These are phyloP conservation scores for Aspergillus piperis DNA, from an alignment of 2,329 filamentous ascomycete genomes.

Conservation along the genomic window DNA sequence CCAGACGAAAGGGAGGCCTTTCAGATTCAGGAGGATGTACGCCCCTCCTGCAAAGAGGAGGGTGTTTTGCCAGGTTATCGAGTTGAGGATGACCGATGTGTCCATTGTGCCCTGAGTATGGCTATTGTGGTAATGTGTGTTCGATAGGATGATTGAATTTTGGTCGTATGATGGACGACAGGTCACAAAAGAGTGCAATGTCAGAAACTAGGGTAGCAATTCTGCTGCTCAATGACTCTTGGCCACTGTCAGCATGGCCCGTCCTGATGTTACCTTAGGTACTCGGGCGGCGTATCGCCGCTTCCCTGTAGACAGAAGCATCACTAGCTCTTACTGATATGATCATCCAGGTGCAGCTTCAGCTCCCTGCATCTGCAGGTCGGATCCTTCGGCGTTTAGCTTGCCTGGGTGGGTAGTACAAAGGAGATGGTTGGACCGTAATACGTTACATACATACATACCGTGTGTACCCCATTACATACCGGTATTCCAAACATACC, in stretches of 20 bases:
- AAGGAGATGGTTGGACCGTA: background rate
- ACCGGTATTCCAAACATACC: background rate
- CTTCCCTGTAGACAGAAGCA: background rate
- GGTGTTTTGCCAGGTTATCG: background rate
- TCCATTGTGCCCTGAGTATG: background rate
- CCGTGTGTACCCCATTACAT: background rate
- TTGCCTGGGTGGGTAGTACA: background rate
- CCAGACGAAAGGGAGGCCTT: slow-evolving; percentile 14
- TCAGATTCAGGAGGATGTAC: background rate
- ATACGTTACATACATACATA: background rate
- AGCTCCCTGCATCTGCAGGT: background rate
- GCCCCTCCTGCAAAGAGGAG: background rate
- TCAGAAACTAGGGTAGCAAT: too few relatives aligned
- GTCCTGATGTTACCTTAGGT: too few relatives aligned
- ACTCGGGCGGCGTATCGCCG: background rate
- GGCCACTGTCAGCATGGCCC: too few relatives aligned
- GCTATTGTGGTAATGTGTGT: background rate
- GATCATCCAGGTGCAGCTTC: background rate
- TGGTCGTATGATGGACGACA: too few relatives aligned
- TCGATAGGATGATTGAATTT: background rate
- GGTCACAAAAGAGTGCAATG: too few relatives aligned
- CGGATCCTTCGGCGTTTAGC: background rate
- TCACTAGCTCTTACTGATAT: too few relatives aligned
- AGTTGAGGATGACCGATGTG: background rate
- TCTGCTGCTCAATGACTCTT: too few relatives aligned